These are phyloP conservation scores for Diphasiastrum complanatum DNA, from an alignment of 83 land plant genomes.

Conservation along the genomic window DNA sequence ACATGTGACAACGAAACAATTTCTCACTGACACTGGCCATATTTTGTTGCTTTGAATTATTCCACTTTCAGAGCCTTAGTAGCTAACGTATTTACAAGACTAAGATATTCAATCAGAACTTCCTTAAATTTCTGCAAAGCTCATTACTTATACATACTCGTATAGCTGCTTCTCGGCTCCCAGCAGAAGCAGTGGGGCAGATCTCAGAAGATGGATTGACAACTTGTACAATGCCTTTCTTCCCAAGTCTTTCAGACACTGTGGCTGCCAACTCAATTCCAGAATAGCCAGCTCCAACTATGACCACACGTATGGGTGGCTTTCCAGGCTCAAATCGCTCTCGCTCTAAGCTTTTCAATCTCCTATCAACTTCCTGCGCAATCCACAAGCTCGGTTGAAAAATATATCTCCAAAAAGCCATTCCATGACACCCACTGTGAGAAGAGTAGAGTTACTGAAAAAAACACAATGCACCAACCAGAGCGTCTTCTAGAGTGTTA, in stretches of 20 bases:
- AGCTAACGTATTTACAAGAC: neutral
- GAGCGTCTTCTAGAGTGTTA: conserved; percentile 73
- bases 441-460: neutral
- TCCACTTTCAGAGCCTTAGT: no score
- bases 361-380: conserved; percentile 63
- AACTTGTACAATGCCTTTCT: conserved; percentile 65
- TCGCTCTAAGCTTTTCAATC: conserved; percentile 51
- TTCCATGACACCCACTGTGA: neutral
- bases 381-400: neutral
- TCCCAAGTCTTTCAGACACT: conserved; percentile 77
- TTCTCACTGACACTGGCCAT: neutral
- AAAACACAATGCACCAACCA: conserved; percentile 43
- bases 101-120: neutral
- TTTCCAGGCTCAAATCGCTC: conserved; percentile 34
- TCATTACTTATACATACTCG: conserved; percentile 35
- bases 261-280: conserved; percentile 95
- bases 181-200: conserved; percentile 66
- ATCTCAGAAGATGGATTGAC: conserved; percentile 69
- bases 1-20: no score
- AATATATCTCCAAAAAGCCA: no score
- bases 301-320: conserved; percentile 46
- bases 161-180: conserved; percentile 81
- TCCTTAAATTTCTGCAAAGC: no score
- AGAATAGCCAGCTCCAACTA: conserved; percentile 89
- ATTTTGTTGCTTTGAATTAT: no score